Evolutionary conservation across 2,329 filamentous ascomycete species (phyloP).

Genomic region (Calonectria hongkongensis): DNA sequence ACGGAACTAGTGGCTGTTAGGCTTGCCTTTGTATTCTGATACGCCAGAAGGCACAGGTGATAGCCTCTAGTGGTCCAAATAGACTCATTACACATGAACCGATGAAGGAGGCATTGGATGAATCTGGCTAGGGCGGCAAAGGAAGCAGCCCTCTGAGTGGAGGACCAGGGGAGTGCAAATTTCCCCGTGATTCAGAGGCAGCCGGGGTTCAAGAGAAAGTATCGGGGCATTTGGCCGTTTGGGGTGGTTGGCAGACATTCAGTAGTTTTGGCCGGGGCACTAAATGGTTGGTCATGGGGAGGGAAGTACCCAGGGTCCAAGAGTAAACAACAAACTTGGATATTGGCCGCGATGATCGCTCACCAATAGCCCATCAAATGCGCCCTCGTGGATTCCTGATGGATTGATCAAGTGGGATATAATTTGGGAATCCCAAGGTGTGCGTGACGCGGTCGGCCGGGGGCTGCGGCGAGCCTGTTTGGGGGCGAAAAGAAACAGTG

Average conservation of each 20-base stretch:
- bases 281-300: background rate
- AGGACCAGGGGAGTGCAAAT: conserved; percentile 29
- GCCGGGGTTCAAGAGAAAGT: conserved; percentile 20
- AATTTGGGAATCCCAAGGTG: conserved; percentile 1
- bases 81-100: conserved; percentile 18
- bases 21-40: background rate
- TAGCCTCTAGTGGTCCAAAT: conserved; percentile 5
- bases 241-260: conserved; percentile 32
- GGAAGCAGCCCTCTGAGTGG: conserved; percentile 16
- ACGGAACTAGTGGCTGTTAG: background rate
- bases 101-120: conserved; percentile 18
- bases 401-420: conserved; percentile 15
- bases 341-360: conserved; percentile 19
- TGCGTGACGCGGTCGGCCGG: conserved; percentile 21
- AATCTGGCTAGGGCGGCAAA: conserved; percentile 18
- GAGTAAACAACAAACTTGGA: conserved; percentile 25
- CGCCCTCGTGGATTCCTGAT: conserved; percentile 15
- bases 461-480: background rate
- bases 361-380: conserved; percentile 20
- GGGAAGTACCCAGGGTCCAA: background rate
- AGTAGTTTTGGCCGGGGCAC: conserved; percentile 14
- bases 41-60: background rate
- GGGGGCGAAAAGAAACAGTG: conserved; percentile 32
- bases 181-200: conserved; percentile 38
- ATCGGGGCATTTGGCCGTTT: conserved; percentile 41